phyloP scores from a whole-genome alignment of 1,139 yeast species.

The Yamadazyma membranifaciens region DNA sequence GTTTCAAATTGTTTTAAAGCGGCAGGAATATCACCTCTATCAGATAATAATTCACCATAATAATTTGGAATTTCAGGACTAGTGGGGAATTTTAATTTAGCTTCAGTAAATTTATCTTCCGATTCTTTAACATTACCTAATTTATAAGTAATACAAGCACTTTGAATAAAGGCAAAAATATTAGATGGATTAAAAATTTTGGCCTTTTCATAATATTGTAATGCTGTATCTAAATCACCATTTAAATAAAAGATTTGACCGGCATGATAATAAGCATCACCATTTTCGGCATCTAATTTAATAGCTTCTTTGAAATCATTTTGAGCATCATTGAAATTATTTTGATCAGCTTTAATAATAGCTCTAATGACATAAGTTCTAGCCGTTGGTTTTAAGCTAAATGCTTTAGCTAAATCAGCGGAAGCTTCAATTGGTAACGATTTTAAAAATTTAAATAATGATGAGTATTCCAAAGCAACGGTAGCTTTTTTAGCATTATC shows the following conservation, averaged over 20 bases:
- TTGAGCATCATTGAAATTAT: constrained; percentile 61
- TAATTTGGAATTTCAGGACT: constrained; percentile 93
- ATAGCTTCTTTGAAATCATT: constrained; percentile 74
- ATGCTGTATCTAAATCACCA: constrained; percentile 72
- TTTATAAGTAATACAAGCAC: constrained; percentile 90
- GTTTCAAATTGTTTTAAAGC: constrained; percentile 85
- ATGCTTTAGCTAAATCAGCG: constrained; percentile 59
- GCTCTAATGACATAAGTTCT: constrained; percentile 85
- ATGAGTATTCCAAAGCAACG: constrained; percentile 79
- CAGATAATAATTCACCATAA: constrained; percentile 91
- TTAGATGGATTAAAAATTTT: constrained; percentile 71
- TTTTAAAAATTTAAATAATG: constrained; percentile 81
- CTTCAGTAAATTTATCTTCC: constrained; percentile 67
- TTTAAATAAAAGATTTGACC: constrained; percentile 89
- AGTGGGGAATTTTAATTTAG: constrained; percentile 77
- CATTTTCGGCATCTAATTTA: constrained; percentile 63
- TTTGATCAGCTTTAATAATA: constrained; percentile 76
- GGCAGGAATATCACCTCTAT: constrained; percentile 66
- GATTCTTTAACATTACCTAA: constrained; percentile 63
- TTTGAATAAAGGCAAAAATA: constrained; percentile 84
- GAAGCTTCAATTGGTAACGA: constrained; percentile 66
- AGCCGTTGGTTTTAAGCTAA: constrained; percentile 70
- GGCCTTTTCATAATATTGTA: constrained; percentile 73
- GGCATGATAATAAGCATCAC: constrained; percentile 89
- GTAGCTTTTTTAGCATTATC: constrained; percentile 51